Evolutionary conservation across 352 stramenopile species (phyloP), one percentile per base, ranked within the genome.

Genomic region (Peronospora destructor): DNA sequence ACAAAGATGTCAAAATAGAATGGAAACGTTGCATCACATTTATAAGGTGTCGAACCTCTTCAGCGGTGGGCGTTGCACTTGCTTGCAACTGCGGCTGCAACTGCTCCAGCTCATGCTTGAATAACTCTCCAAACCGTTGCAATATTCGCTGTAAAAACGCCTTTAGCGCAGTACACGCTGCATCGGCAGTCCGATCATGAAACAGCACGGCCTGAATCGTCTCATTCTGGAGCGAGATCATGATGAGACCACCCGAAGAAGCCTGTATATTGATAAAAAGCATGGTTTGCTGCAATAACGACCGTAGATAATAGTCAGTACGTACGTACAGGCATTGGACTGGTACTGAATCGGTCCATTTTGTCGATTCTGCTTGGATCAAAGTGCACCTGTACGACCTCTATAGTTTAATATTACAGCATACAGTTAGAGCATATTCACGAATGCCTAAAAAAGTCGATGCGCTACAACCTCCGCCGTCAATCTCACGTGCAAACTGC

Each of bases 401-500:
- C 80, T 88, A 49, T 43, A 9, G 12, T 19, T 56, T 40, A 12
- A 21, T 7, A 30, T 32, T 32, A 12, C 10, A 11, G 28, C 7
- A 32, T 32, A 60, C 45, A 54, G 41, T 64, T 56, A 52, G 38
- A 61, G 41, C 66, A 44, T 45, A 61, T 32, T 48, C 37, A 56
- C 42, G 45, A 45, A 17, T n/a, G 4, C 35, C 43, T 49, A 45
- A 13, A 26, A 54, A 37, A 53, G 4, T 16, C 9, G 3, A 4
- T 9, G 4, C 11, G 17, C 19, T 9, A 10, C 13, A n/a, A 86
- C 74, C 73, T 48, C 82, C 82, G 9, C 76, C 82, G 49, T 93
- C 82, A 56, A 93, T 89, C 66, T 93, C 82, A 11, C 82, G 73
- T 6, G 79, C 79, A 51, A 93, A 93, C 50, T 93, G 82, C 23